Conservation (phyloP, 306 rosid genomes). For the Cotoneaster glaucophyllus region DNA sequence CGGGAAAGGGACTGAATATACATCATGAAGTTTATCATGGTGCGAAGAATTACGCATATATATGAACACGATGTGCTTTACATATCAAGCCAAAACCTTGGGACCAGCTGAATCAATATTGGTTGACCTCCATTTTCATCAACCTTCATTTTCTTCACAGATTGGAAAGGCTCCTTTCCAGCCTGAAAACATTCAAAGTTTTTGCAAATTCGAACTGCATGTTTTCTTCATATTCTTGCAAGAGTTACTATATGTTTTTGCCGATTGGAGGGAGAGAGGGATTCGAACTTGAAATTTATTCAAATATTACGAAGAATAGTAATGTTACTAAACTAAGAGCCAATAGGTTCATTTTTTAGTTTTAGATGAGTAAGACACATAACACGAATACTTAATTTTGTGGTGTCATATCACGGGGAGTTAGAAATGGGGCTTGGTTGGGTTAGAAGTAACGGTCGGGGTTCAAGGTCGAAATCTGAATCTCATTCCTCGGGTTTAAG, state of each 20-base stretch:
- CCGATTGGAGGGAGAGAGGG: neutral
- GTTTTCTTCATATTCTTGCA: neutral
- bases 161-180: conserved; percentile 15
- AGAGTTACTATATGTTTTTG: neutral
- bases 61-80: conserved; percentile 2
- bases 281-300: neutral
- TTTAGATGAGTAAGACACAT: neutral
- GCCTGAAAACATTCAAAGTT: neutral
- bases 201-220: neutral
- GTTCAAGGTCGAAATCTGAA: neutral
- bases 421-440: neutral
- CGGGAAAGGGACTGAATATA: neutral
- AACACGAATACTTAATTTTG: neutral
- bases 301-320: neutral
- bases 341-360: neutral
- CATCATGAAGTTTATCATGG: neutral
- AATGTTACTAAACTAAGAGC: neutral
- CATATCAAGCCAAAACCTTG: conserved; percentile 15
- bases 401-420: neutral
- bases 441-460: neutral
- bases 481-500: neutral
- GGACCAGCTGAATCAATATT: conserved; percentile 42
- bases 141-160: conserved; percentile 12
- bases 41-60: neutral
- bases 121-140: conserved; percentile 15